Evolutionary conservation across 225 moss, liverwort and hornwort genomes (phyloP), one percentile per base, ranked within the genome.

Genomic region (Bryum argenteum): DNA sequence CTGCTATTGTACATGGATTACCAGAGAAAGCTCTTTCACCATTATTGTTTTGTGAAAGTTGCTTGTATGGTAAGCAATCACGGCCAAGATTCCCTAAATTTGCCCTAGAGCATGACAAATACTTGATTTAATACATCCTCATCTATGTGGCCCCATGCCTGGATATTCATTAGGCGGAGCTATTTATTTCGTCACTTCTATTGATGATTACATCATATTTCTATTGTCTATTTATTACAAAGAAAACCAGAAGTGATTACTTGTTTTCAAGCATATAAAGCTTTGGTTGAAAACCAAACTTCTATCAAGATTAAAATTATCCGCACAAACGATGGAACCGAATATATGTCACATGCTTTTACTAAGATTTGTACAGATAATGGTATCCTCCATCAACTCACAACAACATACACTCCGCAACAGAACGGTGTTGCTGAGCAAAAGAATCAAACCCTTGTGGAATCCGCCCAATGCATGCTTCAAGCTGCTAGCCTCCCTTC

Each of bases 361-460:
- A 10, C 57, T 23, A 2, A 78, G 2, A 3, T 71, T 12, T 50
- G 13, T 50, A 14, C 50, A 5, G 2, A 50, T 50, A 72, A 12
- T 58, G 18, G 19, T 2, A 44, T 26, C 26, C 26, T 26, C 26
- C 26, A 26, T 26, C 4, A 26, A 26, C 26, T 26, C 26, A 26
- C 26, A 26, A 4, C 26, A 26, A 26, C 26, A 10, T 66, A 72
- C 4, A 66, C 66, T 11, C 72, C 33, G 72, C 38, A 16, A 78
- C 19, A 78, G 67, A 15, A n/a, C n/a, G 38, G 58, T 0, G 45
- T 73, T 1, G 40, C 10, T 10, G 38, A 78, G 22, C 1, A 39
- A 0, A 58, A 58, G 5, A 58, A 72, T 33, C 8, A 7, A 16
- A 73, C 45, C 0, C 24, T 79, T 21, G 20, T 58, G 2, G 18